phyloP scores from a whole-genome alignment of 441 rosid genomes.

The Kokia cookei region DNA sequence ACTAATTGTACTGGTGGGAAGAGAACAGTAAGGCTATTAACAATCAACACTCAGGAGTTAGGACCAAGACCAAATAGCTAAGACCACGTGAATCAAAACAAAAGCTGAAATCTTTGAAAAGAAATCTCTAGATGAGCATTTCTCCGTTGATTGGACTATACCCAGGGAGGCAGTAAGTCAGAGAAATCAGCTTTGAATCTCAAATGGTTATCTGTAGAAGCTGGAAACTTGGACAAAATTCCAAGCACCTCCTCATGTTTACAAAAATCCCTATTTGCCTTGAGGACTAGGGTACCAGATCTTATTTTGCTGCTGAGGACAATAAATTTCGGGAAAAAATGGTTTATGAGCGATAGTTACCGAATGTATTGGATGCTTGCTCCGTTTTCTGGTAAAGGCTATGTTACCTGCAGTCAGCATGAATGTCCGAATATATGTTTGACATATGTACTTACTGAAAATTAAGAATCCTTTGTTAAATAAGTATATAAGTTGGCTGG shows the following conservation, averaged over 20 bases:
- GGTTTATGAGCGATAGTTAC: not conserved
- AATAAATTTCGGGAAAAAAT: not conserved
- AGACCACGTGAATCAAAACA: not conserved
- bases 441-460: not conserved
- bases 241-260: not conserved
- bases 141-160: not conserved
- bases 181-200: not conserved
- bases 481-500: not conserved
- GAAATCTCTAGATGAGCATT: not conserved
- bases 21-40: no score
- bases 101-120: not conserved
- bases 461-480: not conserved
- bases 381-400: not conserved
- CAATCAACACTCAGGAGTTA: no score
- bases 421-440: not conserved
- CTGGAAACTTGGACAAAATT: not conserved
- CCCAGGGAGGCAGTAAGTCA: not conserved
- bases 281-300: not conserved
- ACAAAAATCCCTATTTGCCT: not conserved
- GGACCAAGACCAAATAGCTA: not conserved
- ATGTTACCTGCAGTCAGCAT: not conserved
- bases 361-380: not conserved
- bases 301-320: not conserved
- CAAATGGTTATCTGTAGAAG: not conserved
- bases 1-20: no score